phyloP scores from a whole-genome alignment of 176 grass and related monocot species.

The Carex pumila region DNA sequence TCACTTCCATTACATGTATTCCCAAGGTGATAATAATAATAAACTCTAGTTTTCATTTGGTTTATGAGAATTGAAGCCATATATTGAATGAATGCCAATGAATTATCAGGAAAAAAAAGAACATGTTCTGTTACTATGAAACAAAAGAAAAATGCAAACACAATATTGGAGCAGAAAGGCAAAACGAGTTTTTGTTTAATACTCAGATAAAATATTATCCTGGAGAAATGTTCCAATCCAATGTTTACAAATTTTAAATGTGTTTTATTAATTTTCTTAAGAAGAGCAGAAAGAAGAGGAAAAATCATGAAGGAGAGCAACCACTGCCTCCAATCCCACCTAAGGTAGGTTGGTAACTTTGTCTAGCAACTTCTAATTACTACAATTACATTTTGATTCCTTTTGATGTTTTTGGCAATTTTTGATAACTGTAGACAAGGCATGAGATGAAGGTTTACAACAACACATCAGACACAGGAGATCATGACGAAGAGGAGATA shows the following conservation, averaged over 20 bases:
- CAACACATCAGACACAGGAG: background rate
- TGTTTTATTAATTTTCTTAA: background rate
- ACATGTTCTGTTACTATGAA: no score
- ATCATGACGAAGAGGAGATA: slow-evolving; percentile 6
- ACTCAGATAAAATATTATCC: background rate
- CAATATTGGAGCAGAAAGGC: background rate
- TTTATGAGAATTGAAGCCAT: background rate
- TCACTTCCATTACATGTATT: slow-evolving; percentile 16
- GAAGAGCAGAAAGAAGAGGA: slow-evolving; percentile 23
- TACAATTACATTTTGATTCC: background rate
- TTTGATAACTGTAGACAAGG: background rate
- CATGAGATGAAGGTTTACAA: background rate
- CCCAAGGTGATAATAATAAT: background rate
- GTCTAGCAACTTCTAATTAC: background rate
- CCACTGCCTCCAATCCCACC: background rate
- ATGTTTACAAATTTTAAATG: background rate
- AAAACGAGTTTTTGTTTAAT: background rate
- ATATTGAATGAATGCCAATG: background rate
- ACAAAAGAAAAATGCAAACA: background rate
- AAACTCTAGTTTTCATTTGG: background rate
- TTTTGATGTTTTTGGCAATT: background rate
- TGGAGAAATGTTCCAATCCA: background rate
- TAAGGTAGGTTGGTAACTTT: background rate
- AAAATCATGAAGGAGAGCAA: background rate
- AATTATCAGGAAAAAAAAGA: background rate